Base-by-base conservation (phyloP, 2,329 filamentous ascomycete genomes). In the Triangularia setosa region DNA sequence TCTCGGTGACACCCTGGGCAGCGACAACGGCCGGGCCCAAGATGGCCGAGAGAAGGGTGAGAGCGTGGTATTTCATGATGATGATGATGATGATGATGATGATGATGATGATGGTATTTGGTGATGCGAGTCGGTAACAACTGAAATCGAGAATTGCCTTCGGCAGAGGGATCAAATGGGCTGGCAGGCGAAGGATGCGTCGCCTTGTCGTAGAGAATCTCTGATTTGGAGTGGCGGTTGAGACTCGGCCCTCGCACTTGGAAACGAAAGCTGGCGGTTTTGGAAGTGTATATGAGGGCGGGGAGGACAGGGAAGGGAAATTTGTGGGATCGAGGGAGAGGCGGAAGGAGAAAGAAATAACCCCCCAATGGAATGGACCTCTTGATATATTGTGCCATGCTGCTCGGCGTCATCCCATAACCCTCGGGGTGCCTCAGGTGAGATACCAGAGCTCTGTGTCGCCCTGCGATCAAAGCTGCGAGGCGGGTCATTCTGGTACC, bases 11-110 rank as follows among this genome's bases (percentile, higher is more conserved):
- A 58, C 75, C 80, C 69, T 80, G 76, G 25, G 23, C 25, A 4
- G 24, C 52, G 24, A 79, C 77, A 33, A 77, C 72, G 25, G 79
- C 80, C 21, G 75, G 74, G 64, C 76, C 76, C 62, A 77, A 76
- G 71, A 80, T 76, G 23, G 52, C 25, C 64, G 79, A 79, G 60
- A 86, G 70, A 64, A 79, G 69, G 70, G 78, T 70, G 67, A 77
- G 4, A 1, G 67, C 35, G 44, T 67, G 62, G 23, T 64, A 60
- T 74, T 75, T 77, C 77, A 79, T 79, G 54, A 33, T 77, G 72
- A n/a, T n/a, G n/a, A n/a, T n/a, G n/a, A n/a, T n/a, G n/a, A n/a
- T n/a, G n/a, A n/a, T n/a, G n/a, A n/a, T n/a, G n/a, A n/a, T n/a
- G n/a, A n/a, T n/a, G n/a, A n/a, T n/a, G 27, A 28, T 8, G 60